Evolutionary conservation across 169 alveolate genomes (phyloP).

Genomic region (Plasmodium gonderi): DNA sequence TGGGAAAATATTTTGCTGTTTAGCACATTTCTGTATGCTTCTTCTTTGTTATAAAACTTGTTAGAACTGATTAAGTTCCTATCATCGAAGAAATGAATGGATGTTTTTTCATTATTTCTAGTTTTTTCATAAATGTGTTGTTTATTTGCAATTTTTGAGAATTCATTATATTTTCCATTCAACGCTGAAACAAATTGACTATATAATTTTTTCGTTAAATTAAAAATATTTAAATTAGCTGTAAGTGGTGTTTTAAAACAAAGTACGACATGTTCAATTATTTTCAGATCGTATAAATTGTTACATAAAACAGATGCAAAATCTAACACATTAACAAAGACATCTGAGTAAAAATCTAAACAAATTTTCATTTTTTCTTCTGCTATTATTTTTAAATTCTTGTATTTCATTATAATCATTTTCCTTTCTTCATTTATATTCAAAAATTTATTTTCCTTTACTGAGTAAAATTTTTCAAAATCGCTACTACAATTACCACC

Average conservation of each 20-base stretch:
- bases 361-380: conserved; percentile 73
- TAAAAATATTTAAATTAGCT: conserved; percentile 65
- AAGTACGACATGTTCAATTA: conserved; percentile 50
- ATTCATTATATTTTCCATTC: conserved; percentile 23
- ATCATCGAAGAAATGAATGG: not conserved
- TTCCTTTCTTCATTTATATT: conserved; percentile 70
- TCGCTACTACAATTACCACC: no score
- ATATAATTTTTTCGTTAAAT: conserved; percentile 39
- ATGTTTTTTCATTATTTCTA: not conserved
- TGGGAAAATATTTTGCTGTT: not conserved
- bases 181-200: conserved; percentile 37
- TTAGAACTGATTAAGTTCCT: not conserved
- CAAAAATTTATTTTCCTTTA: conserved; percentile 15
- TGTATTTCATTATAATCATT: conserved; percentile 34
- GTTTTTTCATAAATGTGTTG: conserved; percentile 5
- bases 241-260: conserved; percentile 72
- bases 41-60: not conserved
- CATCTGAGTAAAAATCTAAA: conserved; percentile 66
- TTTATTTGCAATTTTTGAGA: conserved; percentile 44
- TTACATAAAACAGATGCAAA: conserved; percentile 73
- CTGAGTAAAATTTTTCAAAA: not conserved
- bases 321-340: conserved; percentile 63
- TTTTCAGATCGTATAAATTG: conserved; percentile 54
- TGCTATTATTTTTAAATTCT: conserved; percentile 50
- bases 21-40: not conserved